Conservation (phyloP, 164 flowering plant species). For the Echeveria elegans region DNA sequence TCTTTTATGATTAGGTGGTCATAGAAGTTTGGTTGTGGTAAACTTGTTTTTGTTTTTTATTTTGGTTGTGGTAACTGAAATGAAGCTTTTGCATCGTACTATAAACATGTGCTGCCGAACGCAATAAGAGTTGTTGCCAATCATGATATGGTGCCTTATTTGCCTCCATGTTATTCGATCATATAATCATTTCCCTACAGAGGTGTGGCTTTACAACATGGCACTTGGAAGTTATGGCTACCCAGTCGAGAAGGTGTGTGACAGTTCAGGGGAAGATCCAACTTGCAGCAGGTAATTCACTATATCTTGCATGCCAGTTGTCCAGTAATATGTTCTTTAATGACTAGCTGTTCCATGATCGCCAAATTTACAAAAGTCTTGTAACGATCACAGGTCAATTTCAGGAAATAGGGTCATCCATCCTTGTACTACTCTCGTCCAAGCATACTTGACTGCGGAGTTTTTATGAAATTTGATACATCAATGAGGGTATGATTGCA, state of each 20-base stretch:
- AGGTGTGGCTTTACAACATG: constrained; percentile 84
- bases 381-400: constrained; percentile 73
- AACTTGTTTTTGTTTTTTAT: constrained; percentile 19
- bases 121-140: constrained; percentile 66
- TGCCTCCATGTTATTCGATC: constrained; percentile 75
- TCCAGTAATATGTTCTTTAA: too few species aligned
- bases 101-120: constrained; percentile 56
- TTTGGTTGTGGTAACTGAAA: constrained; percentile 97
- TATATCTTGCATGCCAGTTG: constrained; percentile 6
- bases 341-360: background rate
- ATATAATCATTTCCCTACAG: constrained; percentile 95
- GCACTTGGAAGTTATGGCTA: constrained; percentile 59
- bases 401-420: constrained; percentile 75
- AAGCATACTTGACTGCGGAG: too few species aligned
- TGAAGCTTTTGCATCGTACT: constrained; percentile 80
- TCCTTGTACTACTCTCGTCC: too few species aligned
- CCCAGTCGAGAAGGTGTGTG: constrained; percentile 72
- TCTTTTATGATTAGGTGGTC: background rate
- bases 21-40: too few species aligned
- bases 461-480: too few species aligned
- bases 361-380: background rate
- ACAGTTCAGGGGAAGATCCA: constrained; percentile 90
- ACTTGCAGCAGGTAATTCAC: constrained; percentile 95
- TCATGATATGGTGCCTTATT: constrained; percentile 91
- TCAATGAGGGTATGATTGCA: too few species aligned